Base-by-base conservation (phyloP, 306 rosid genomes). In the Arachis stenosperma region DNA sequence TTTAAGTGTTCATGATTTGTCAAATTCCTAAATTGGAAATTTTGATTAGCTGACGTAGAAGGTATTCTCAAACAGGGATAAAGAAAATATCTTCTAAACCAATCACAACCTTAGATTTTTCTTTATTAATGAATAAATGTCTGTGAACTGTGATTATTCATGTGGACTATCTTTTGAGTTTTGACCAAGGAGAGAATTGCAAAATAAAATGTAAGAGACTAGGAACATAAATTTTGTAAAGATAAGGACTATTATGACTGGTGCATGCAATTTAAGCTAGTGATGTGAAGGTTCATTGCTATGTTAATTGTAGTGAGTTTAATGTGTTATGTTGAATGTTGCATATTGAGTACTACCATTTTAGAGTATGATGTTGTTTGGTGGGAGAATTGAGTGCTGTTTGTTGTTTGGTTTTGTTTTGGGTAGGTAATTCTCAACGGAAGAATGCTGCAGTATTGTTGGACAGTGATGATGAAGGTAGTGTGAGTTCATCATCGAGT, bases 401-500 rank as follows among this genome's bases (percentile, higher is more conserved):
- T 41, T 69, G 17, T 47, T 60, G 61, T 47, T 3, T 70, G 63
- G 53, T 48, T 11, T 48, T 9, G 5, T 22, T 7, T 9, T 41
- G 10, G 53, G 1, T 81, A 90, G 97, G 90, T 59, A 90, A 79
- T 74, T 73, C 88, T 83, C 97, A 86, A 73, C 91, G 90, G 37
- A 90, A 88, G 68, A 88, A 84, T 70, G 82, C 90, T 22, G 85
- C 78, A 13, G 65, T 33, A 2, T 2, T 81, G 82, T n/a, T 85
- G 71, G 93, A 88, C 51, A 84, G 82, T 60, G 96, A 90, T 29
- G 97, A 90, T 52, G 97, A 90, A 61, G 83, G 90, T 76, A 90
- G 97, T 79, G 90, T 71, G 74, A 88, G 94, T 84, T 90, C 97
- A 15, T 73, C 94, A 1, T 90, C 97, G 3, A 88, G 92, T 37